Conservation (phyloP, 2,329 filamentous ascomycete genomes). For the Pseudogymnoascus sp. region DNA sequence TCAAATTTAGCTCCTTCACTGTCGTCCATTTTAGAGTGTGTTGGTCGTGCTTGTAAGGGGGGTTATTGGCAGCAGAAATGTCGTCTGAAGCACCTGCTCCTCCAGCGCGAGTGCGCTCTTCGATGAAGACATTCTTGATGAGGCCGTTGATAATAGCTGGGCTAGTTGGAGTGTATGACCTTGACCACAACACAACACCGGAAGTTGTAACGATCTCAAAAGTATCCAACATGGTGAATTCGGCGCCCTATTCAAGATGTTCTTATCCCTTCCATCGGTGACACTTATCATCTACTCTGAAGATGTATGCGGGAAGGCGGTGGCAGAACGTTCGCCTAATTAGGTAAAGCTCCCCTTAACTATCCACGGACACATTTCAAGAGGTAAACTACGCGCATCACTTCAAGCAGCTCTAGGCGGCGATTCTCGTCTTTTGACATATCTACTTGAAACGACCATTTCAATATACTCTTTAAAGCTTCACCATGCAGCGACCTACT, state of each 20-base stretch:
- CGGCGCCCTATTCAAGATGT: constrained; percentile 1
- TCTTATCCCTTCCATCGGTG: constrained; percentile 8
- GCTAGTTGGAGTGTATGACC: constrained; percentile 72
- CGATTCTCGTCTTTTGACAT: background rate
- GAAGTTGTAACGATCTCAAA: constrained; percentile 96
- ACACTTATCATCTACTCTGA: constrained; percentile 1
- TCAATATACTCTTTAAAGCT: background rate
- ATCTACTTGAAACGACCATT: constrained; percentile 3
- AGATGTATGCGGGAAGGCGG: constrained; percentile 4
- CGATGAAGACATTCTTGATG: constrained; percentile 95
- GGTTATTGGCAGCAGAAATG: constrained; percentile 55
- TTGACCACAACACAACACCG: constrained; percentile 94
- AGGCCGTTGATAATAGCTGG: constrained; percentile 85
- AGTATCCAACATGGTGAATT: constrained; percentile 71
- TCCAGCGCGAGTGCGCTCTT: constrained; percentile 65
- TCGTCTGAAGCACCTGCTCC: constrained; percentile 52
- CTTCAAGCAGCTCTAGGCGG: background rate
- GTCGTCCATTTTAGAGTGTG: constrained; percentile 93
- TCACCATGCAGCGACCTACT: constrained; percentile 71
- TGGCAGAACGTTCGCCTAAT: background rate
- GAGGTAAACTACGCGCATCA: background rate
- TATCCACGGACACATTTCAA: constrained; percentile 9
- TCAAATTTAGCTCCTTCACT: constrained; percentile 84
- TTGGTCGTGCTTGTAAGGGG: constrained; percentile 80
- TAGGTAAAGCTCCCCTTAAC: constrained; percentile 5